phyloP scores from a whole-genome alignment of 1,284 basidiomycete species.

The Trametes sp. region DNA sequence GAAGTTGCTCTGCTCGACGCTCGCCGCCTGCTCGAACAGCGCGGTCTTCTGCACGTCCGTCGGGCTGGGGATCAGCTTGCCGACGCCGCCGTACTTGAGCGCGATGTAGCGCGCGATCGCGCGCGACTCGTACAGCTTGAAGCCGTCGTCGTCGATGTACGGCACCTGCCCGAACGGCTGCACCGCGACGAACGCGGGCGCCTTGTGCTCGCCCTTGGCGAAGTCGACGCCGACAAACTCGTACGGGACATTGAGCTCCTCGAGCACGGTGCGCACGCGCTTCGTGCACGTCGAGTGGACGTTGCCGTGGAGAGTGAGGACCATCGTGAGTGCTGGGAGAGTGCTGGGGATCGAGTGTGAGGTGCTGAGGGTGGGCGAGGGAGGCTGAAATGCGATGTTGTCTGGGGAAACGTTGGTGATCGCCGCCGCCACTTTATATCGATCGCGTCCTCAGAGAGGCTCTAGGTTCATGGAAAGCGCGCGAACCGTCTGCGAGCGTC shows the following conservation, averaged over 20 bases:
- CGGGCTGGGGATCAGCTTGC: conserved; percentile 44
- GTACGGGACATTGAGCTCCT: conserved; percentile 60
- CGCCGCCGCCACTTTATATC: background rate
- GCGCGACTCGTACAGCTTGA: conserved; percentile 57
- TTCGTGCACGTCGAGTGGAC: conserved; percentile 53
- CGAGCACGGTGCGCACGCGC: conserved; percentile 52
- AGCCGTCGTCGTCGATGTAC: conserved; percentile 61
- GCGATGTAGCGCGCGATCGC: conserved; percentile 60
- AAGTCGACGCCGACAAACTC: conserved; percentile 55
- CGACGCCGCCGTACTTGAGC: conserved; percentile 50
- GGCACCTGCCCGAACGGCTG: conserved; percentile 77
- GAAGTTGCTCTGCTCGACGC: conserved; percentile 60
- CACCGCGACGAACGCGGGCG: conserved; percentile 47
- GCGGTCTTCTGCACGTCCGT: conserved; percentile 47
- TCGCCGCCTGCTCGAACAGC: conserved; percentile 63
- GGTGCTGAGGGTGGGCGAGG: background rate
- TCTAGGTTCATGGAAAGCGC: background rate
- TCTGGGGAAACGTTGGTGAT: background rate
- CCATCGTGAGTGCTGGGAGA: conserved; percentile 55
- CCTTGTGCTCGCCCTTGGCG: conserved; percentile 55
- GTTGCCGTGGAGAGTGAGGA: conserved; percentile 57
- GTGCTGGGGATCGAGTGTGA: too few relatives aligned
- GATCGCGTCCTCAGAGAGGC: background rate
- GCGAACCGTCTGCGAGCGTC: conserved; percentile 2
- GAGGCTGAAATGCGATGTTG: background rate